phyloP scores from a whole-genome alignment of 2,329 filamentous ascomycete species.

The Diaporthe aspalathi region DNA sequence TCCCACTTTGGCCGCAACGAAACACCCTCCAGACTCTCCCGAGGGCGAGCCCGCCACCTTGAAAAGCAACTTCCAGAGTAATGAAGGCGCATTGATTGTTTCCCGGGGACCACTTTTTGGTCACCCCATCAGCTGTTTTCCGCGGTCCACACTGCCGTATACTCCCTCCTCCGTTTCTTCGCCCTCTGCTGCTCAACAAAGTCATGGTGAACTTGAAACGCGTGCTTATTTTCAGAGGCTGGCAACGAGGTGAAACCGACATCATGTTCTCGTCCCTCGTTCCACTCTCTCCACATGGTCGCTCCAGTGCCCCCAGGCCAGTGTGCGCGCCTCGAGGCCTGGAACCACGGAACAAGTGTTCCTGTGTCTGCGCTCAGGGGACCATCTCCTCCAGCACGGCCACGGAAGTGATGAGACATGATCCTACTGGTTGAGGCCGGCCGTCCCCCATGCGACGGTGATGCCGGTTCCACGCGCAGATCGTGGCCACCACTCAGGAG shows the following conservation, averaged over 20 bases:
- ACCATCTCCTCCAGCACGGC: neutral
- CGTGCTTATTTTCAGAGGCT: slow-evolving; percentile 16
- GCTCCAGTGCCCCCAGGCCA: slow-evolving; percentile 10
- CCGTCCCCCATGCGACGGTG: slow-evolving; percentile 11
- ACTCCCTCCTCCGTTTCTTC: neutral
- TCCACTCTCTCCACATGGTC: slow-evolving; percentile 14
- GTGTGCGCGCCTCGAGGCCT: slow-evolving; percentile 9
- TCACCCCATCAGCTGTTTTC: slow-evolving; percentile 11
- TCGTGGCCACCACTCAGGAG: neutral
- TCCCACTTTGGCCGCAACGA: slow-evolving; percentile 10
- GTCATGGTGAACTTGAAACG: slow-evolving; percentile 25
- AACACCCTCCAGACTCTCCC: neutral
- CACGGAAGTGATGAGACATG: slow-evolving; percentile 3
- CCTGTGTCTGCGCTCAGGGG: neutral
- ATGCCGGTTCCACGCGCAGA: slow-evolving; percentile 8
- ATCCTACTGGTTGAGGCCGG: slow-evolving; percentile 7
- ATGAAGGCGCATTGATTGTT: slow-evolving; percentile 25
- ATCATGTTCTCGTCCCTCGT: neutral
- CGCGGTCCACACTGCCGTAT: slow-evolving; percentile 8
- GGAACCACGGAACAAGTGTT: neutral
- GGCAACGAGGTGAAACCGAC: slow-evolving; percentile 14
- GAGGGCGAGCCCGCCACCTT: neutral
- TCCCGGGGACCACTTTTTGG: slow-evolving; percentile 31
- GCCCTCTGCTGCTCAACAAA: neutral
- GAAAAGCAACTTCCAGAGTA: slow-evolving; percentile 13